Evolutionary conservation across 805 yeast species (phyloP).

Genomic region (Metschnikowia bowlesiae): DNA sequence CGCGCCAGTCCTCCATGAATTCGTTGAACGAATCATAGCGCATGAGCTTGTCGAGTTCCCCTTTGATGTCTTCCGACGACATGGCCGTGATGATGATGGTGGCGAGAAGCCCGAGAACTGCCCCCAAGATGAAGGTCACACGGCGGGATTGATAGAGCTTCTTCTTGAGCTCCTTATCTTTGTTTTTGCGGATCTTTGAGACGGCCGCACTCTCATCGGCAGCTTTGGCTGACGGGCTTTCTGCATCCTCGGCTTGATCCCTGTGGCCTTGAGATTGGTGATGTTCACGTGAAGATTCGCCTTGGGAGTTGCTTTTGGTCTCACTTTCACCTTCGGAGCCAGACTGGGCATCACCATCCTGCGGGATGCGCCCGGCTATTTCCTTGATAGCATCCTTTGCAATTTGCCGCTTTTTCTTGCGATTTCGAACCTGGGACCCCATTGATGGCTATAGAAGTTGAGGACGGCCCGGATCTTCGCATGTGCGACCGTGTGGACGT

Average conservation of each 20-base stretch:
- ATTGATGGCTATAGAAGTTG: not conserved
- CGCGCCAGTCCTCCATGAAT: slow-evolving; percentile 63
- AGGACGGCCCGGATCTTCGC: no score
- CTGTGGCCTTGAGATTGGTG: not conserved
- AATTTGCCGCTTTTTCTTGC: slow-evolving; percentile 2
- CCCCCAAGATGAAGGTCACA: slow-evolving; percentile 63
- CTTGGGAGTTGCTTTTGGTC: not conserved
- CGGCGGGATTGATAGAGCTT: slow-evolving; percentile 48
- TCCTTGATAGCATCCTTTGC: not conserved
- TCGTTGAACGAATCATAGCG: slow-evolving; percentile 54
- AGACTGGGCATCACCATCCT: not conserved
- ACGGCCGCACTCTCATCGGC: not conserved
- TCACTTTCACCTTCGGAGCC: no score
- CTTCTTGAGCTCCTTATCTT: slow-evolving; percentile 9
- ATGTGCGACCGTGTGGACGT: not conserved
- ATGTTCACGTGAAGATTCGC: not conserved
- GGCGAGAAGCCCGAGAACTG: slow-evolving; percentile 59
- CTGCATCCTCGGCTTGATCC: not conserved
- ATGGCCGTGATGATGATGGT: slow-evolving; percentile 55
- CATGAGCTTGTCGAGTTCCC: slow-evolving; percentile 42
- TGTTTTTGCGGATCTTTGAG: not conserved
- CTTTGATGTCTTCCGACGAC: slow-evolving; percentile 34
- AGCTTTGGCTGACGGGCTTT: not conserved
- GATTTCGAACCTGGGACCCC: slow-evolving; percentile 5
- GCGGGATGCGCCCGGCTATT: not conserved